phyloP scores from a whole-genome alignment of 441 rosid genomes.

The Gossypium davidsonii region DNA sequence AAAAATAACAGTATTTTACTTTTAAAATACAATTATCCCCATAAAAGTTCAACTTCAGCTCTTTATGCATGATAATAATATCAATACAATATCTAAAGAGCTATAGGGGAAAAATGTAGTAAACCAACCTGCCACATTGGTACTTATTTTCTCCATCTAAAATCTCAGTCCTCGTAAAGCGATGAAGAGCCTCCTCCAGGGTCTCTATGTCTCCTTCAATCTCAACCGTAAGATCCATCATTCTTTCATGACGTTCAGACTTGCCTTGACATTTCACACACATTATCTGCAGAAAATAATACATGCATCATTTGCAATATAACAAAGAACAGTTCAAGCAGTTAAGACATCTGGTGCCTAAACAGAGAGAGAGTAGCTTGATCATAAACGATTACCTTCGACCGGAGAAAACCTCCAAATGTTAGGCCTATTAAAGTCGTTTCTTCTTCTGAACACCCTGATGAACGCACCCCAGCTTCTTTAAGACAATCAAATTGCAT shows the following conservation, averaged over 20 bases:
- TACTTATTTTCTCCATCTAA: constrained; percentile 96
- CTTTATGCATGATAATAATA: not conserved
- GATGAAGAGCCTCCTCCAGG: constrained; percentile 83
- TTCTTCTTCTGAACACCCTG: constrained; percentile 56
- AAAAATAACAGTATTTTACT: not conserved
- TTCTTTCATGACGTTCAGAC: constrained; percentile 78
- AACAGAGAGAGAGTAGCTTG: not conserved
- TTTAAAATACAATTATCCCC: not conserved
- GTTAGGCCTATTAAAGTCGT: constrained; percentile 77
- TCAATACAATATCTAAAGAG: not conserved
- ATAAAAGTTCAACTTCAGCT: not conserved
- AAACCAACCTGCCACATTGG: constrained; percentile 70
- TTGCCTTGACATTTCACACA: constrained; percentile 83
- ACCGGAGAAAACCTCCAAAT: constrained; percentile 88
- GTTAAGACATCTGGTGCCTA: not conserved
- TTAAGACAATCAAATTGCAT: constrained; percentile 87
- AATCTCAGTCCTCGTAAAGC: constrained; percentile 72
- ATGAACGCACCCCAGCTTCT: constrained; percentile 43
- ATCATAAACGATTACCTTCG: constrained; percentile 50
- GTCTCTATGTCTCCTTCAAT: constrained; percentile 78
- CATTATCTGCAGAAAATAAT: constrained; percentile 49
- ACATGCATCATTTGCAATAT: constrained; percentile 7
- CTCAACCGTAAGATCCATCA: constrained; percentile 98
- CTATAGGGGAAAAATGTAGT: not conserved
- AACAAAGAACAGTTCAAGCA: not conserved